These are phyloP conservation scores for Pestalotiopsis sp. DNA, from an alignment of 2,329 filamentous ascomycete genomes.

Conservation along the genomic window DNA sequence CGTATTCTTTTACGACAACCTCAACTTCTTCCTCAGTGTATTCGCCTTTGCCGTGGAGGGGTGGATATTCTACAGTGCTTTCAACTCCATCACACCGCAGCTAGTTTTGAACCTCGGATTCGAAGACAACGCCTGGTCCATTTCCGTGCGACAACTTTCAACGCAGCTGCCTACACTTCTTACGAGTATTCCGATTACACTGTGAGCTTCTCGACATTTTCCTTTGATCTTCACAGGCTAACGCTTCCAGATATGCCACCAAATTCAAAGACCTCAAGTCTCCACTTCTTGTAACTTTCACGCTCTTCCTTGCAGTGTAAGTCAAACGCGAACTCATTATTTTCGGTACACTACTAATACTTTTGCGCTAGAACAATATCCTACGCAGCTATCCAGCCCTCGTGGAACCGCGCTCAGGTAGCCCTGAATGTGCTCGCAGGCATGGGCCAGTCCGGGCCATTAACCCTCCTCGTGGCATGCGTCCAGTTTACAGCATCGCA, in stretches of 20 bases:
- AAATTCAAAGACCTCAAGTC: slow-evolving; percentile 50
- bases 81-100: slow-evolving; percentile 53
- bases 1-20: slow-evolving; percentile 55
- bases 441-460: slow-evolving; percentile 51
- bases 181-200: slow-evolving; percentile 43
- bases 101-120: slow-evolving; percentile 53
- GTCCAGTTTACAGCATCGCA: slow-evolving; percentile 58
- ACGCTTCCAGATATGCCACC: slow-evolving; percentile 42
- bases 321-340: too few relatives aligned
- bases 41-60: slow-evolving; percentile 61
- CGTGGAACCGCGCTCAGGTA: slow-evolving; percentile 47
- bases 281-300: slow-evolving; percentile 49
- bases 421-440: slow-evolving; percentile 50
- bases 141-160: slow-evolving; percentile 50
- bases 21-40: slow-evolving; percentile 56
- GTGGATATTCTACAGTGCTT: slow-evolving; percentile 60
- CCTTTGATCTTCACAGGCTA: not conserved
- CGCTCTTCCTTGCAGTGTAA: slow-evolving; percentile 48
- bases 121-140: slow-evolving; percentile 46
- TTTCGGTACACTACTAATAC: too few relatives aligned
- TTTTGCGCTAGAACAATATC: slow-evolving; percentile 47
- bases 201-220: slow-evolving; percentile 8
- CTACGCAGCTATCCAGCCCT: slow-evolving; percentile 47
- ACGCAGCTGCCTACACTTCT: slow-evolving; percentile 43
- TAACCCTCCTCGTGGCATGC: slow-evolving; percentile 51